A percentile compares a stretch with the other conserved stretches of the same genome.
Conservation (phyloP, 2,329 filamentous ascomycete species). For the Lecanicillium sp. region DNA sequence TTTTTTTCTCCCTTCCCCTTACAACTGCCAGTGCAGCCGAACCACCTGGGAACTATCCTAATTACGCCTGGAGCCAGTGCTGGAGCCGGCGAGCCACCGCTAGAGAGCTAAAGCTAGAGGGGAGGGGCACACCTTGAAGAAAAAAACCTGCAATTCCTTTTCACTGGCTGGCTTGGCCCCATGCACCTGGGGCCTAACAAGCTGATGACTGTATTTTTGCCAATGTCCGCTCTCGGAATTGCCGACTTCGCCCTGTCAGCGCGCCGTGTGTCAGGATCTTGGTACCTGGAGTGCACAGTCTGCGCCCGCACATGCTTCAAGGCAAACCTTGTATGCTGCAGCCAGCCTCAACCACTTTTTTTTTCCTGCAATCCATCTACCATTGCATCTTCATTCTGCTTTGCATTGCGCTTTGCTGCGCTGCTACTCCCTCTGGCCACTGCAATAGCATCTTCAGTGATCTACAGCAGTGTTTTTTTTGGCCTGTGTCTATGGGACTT, state of each 20-base stretch:
- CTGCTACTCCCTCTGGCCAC: constrained; percentile 2
- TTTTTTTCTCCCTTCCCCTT: no score
- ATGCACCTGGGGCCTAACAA: not conserved
- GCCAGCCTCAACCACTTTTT: not conserved
- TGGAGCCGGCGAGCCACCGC: no score
- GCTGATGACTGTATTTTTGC: not conserved
- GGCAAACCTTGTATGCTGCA: constrained; percentile 6
- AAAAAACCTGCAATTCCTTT: not conserved
- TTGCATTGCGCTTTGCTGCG: not conserved
- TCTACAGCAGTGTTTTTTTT: not conserved
- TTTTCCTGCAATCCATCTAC: no score
- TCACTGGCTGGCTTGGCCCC: no score
- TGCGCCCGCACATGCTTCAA: constrained; percentile 7
- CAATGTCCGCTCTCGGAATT: constrained; percentile 8
- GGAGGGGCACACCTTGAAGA: no score
- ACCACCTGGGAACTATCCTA: no score
- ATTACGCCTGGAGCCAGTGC: no score
- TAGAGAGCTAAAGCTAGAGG: no score
- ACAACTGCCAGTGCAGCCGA: no score
- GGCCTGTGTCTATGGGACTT: not conserved
- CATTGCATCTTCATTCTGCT: no score
- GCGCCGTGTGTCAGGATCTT: no score
- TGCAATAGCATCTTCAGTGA: constrained; percentile 7
- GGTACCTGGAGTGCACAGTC: no score
- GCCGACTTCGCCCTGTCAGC: constrained; percentile 3